Evolutionary conservation across 345 rosid genomes (phyloP).

Genomic region (Clarkia xantiana): DNA sequence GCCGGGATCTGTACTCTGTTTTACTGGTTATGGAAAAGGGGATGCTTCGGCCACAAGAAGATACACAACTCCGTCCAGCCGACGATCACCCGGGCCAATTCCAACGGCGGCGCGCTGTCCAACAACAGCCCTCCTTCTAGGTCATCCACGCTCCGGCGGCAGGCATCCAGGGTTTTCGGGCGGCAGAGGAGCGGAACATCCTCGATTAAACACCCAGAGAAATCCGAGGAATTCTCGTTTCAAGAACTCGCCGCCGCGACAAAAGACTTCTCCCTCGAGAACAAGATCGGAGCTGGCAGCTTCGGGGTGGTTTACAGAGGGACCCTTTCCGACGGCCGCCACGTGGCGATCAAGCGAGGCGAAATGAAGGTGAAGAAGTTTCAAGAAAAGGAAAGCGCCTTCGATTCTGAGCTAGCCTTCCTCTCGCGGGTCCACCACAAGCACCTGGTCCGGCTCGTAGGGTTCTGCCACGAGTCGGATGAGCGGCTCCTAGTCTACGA

Average conservation of each 20-base stretch:
- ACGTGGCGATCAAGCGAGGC: conserved; percentile 82
- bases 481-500: conserved; percentile 79
- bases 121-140: conserved; percentile 22
- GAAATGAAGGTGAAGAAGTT: conserved; percentile 56
- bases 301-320: conserved; percentile 72
- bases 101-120: conserved; percentile 23
- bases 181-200: conserved; percentile 92
- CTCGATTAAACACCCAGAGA: conserved; percentile 47
- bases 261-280: conserved; percentile 46
- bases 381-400: conserved; percentile 83
- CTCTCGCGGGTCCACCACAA: conserved; percentile 74
- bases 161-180: conserved; percentile 44
- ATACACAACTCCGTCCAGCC: conserved; percentile 89
- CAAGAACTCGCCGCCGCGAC: conserved; percentile 70
- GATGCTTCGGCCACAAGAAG: conserved; percentile 63
- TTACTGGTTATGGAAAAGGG: conserved; percentile 63
- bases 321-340: conserved; percentile 49
- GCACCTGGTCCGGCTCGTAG: conserved; percentile 48
- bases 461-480: conserved; percentile 11
- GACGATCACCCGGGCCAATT: conserved; percentile 47
- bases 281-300: conserved; percentile 83
- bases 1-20: conserved; percentile 39
- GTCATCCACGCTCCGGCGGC: too few species aligned
- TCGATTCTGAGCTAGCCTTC: conserved; percentile 72
- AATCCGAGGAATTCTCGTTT: conserved; percentile 59